Evolutionary conservation across 2,329 filamentous ascomycete species (phyloP).

Genomic region (Fusarium fracticaudum): DNA sequence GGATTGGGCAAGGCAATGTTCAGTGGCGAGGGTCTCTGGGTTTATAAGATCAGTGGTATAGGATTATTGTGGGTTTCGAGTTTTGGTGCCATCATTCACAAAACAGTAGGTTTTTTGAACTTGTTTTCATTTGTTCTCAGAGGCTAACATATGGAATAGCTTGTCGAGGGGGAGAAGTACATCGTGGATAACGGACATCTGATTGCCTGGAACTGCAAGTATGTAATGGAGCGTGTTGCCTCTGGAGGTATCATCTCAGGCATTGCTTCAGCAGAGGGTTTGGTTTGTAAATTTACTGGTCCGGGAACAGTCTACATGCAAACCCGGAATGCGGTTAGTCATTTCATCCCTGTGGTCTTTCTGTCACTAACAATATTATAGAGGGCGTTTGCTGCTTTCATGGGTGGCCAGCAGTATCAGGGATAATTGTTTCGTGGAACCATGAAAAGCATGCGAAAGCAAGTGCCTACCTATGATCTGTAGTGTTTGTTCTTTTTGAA

Average conservation of each 20-base stretch:
- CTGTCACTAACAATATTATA: constrained; percentile 40
- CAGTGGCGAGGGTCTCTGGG: constrained; percentile 89
- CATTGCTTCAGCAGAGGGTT: constrained; percentile 81
- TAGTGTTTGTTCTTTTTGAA: background rate
- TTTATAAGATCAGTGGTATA: constrained; percentile 84
- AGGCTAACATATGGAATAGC: constrained; percentile 46
- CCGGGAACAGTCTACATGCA: constrained; percentile 94
- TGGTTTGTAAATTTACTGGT: constrained; percentile 93
- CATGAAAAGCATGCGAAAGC: background rate
- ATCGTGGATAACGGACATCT: constrained; percentile 93
- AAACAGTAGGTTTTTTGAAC: constrained; percentile 73
- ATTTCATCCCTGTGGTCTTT: background rate
- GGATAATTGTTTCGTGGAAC: constrained; percentile 18
- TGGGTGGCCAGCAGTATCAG: constrained; percentile 57
- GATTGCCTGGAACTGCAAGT: constrained; percentile 97
- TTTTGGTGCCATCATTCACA: constrained; percentile 93
- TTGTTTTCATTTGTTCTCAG: too few species aligned
- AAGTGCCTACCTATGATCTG: background rate
- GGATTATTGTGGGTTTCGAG: constrained; percentile 91
- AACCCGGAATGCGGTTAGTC: constrained; percentile 80
- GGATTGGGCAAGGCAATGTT: constrained; percentile 91
- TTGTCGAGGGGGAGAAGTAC: constrained; percentile 80
- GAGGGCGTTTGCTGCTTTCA: constrained; percentile 63
- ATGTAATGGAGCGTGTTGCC: constrained; percentile 87
- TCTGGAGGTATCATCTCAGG: constrained; percentile 94